These are phyloP conservation scores for Phtheirospermum japonicum DNA, from an alignment of 257 asterid genomes.

Conservation along the genomic window DNA sequence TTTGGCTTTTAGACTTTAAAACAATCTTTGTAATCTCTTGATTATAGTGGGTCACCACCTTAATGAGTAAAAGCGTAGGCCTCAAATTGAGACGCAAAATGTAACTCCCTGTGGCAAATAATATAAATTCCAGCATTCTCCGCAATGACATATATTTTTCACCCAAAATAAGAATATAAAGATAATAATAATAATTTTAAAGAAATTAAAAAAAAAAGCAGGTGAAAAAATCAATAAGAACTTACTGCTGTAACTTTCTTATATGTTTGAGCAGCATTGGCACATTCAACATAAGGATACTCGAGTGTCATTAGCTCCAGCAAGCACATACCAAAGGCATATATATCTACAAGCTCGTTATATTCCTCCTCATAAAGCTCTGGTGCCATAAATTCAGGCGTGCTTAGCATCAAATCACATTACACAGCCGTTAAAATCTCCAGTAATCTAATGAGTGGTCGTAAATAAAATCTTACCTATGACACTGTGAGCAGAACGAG, in stretches of 20 bases:
- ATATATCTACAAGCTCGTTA: slow-evolving; percentile 89
- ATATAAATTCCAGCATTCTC: not conserved
- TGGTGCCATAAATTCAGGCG: slow-evolving; percentile 98
- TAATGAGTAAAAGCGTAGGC: too few relatives aligned
- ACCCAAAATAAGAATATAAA: slow-evolving; percentile 12
- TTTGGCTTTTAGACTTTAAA: not conserved
- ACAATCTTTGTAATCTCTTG: not conserved
- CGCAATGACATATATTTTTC: not conserved
- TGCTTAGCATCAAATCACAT: slow-evolving; percentile 46
- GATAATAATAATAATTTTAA: too few relatives aligned
- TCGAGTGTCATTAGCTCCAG: slow-evolving; percentile 93
- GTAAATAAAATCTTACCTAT: slow-evolving; percentile 52
- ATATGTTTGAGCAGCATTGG: slow-evolving; percentile 92
- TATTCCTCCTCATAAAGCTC: slow-evolving; percentile 95
- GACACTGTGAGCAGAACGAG: slow-evolving; percentile 94
- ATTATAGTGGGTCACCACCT: too few relatives aligned
- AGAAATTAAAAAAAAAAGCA: too few relatives aligned
- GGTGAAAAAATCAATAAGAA: slow-evolving; percentile 23
- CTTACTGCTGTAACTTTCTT: slow-evolving; percentile 92
- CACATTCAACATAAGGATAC: slow-evolving; percentile 85
- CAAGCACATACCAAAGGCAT: slow-evolving; percentile 97
- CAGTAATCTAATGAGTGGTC: not conserved
- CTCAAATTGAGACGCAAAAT: too few relatives aligned
- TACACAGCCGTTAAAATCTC: slow-evolving; percentile 16
- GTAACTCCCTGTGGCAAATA: too few relatives aligned